phyloP scores from a whole-genome alignment of 2,329 filamentous ascomycete genomes.

The Rutstroemia sydowiana region DNA sequence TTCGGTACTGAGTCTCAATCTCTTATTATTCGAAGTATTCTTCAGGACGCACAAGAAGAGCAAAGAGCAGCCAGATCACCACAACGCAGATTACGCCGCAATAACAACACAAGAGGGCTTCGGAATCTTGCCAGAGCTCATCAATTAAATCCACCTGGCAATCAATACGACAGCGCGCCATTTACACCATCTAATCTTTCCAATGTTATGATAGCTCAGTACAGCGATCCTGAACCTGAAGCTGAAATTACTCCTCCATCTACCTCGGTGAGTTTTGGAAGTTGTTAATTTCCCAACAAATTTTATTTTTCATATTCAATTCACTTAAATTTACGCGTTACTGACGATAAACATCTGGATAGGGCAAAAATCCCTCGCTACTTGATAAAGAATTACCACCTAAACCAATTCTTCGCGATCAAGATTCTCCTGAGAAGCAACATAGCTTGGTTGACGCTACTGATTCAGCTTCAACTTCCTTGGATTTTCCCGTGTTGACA shows the following conservation, averaged over 20 bases:
- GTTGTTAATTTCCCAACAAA: no score
- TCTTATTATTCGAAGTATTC: neutral
- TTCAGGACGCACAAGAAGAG: neutral
- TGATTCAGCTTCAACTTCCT: neutral
- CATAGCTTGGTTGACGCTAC: constrained; percentile 3
- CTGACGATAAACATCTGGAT: neutral
- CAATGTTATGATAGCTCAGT: constrained; percentile 1
- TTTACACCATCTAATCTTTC: constrained; percentile 2
- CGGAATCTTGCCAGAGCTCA: neutral
- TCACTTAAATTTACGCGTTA: neutral
- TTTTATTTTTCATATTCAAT: no score
- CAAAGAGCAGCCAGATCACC: neutral
- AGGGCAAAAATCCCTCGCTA: neutral
- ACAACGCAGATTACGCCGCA: neutral
- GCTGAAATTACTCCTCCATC: neutral
- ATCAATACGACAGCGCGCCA: neutral
- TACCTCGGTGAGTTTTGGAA: neutral
- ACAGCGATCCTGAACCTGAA: neutral
- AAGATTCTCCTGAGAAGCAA: neutral
- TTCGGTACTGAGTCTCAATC: neutral
- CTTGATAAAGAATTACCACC: constrained; percentile 2
- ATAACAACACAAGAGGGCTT: neutral
- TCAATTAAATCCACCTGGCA: neutral
- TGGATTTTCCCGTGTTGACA: neutral
- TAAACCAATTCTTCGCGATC: neutral